Conservation (phyloP, 768 basidiomycete genomes). For the Russula earlei region DNA sequence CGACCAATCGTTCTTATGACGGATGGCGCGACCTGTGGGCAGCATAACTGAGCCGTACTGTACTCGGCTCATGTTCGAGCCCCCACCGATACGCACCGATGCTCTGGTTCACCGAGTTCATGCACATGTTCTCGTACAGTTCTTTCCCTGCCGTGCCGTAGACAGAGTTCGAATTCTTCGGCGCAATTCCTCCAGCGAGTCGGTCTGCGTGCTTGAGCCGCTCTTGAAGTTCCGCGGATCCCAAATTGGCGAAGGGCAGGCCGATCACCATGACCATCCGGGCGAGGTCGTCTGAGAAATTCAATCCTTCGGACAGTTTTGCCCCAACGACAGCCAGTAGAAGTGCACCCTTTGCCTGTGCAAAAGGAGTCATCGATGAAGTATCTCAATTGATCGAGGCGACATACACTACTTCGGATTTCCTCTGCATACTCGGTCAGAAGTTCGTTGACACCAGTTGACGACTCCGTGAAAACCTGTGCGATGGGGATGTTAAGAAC, state of each 20-base stretch:
- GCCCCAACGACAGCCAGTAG: slow-evolving; percentile 94
- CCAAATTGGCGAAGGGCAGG: slow-evolving; percentile 86
- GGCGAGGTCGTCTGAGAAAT: slow-evolving; percentile 46
- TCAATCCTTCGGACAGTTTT: slow-evolving; percentile 89
- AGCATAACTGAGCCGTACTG: background rate
- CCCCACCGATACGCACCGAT: slow-evolving; percentile 55
- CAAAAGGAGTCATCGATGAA: background rate
- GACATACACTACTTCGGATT: slow-evolving; percentile 8
- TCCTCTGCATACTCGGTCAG: slow-evolving; percentile 11
- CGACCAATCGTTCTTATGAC: slow-evolving; percentile 88
- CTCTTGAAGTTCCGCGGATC: slow-evolving; percentile 86
- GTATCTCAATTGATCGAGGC: background rate
- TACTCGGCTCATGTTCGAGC: background rate
- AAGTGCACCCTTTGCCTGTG: slow-evolving; percentile 49
- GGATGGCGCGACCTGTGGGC: slow-evolving; percentile 74
- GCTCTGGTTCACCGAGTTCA: slow-evolving; percentile 94
- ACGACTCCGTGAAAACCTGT: slow-evolving; percentile 15
- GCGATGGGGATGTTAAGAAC: background rate
- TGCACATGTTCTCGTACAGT: slow-evolving; percentile 85
- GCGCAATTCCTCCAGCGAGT: slow-evolving; percentile 47
- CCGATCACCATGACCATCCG: slow-evolving; percentile 83
- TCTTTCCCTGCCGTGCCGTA: slow-evolving; percentile 45
- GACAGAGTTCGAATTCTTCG: slow-evolving; percentile 21
- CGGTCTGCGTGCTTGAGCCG: slow-evolving; percentile 81
- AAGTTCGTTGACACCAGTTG: slow-evolving; percentile 10